Evolutionary conservation across 2,329 filamentous ascomycete genomes (phyloP), one percentile per base, ranked within the genome.

Genomic region (Xylaria sp.): DNA sequence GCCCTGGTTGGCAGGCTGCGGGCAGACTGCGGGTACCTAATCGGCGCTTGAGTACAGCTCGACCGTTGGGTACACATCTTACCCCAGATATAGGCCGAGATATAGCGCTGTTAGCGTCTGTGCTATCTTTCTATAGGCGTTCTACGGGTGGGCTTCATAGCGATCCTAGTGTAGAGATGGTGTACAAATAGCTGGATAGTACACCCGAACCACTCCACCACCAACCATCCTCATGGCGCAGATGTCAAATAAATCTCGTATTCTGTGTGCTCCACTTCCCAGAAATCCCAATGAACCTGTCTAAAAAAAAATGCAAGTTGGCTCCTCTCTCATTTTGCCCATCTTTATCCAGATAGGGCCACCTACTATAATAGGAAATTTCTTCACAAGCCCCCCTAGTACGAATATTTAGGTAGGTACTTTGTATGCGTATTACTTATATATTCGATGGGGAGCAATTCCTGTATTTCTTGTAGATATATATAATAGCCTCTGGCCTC

Each of bases 221-320:
- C 39, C 39, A 17, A 48, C 4, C 11, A 19, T 4, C 8, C 17
- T 50, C 12, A 34, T 42, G 42, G 42, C 47, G 47, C 27, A 39
- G 24, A 30, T 64, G 42, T 57, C 39, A 30, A 45, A 64, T 17
- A 27, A 54, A 64, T 19, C 62, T 64, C 62, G 62, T 64, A 64
- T 64, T 64, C 45, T 53, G 11, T 8, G 3, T 57, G 51, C 61
- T 34, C 54, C 61, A 45, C 54, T 34, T 51, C 6, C 12, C 34
- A 19, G 53, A 50, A 64, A 21, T 47, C 32, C 19, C 27, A 36
- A 61, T 53, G 32, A 45, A 17, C 50, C 21, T 12, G 50, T 53
- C 47, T 53, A 11, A n/a, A 32, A 53, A 53, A 8, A 32, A 53
- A n/a, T n/a, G 27, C 27, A 53, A 53, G 50, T 32, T 32, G 21